Base-by-base conservation (phyloP, 1,284 basidiomycete genomes). In the Apiotrichum gracile region DNA sequence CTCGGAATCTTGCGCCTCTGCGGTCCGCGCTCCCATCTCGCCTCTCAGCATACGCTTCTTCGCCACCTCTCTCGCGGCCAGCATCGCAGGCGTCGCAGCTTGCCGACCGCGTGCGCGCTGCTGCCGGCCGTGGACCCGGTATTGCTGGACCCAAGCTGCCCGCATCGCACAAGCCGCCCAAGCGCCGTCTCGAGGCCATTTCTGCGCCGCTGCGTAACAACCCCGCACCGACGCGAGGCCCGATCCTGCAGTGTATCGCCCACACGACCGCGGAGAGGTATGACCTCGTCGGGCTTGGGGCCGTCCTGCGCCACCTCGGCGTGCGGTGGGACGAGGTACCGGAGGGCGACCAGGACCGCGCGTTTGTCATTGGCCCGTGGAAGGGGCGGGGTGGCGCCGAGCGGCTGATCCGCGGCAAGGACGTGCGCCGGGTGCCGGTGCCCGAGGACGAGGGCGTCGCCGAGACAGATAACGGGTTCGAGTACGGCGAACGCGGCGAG, bases 401-500 rank as follows among this genome's bases (percentile, higher is more conserved):
- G 51, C 49, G 69, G 10, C 37, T 71, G 1, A 65, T 72, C 17
- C 57, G 61, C 27, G 69, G 69, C 5, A 70, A 68, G 51, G 70
- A 71, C 22, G 47, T 71, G 21, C 46, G 29, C 24, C 40, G 24
- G 19, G 31, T 38, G n/a, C n/a, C n/a, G n/a, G n/a, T n/a, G n/a
- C n/a, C n/a, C 5, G 22, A 49, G 3, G 58, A 61, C 24, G 57
- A 58, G 22, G 63, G 54, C 78, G 17, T 10, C 27, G 79, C 63
- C 85, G 85, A 55, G n/a, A 63, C 59, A 25, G 62, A 67, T 52
- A 55, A 62, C 43, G 70, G 69, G 0, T 74, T 74, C 49, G 68
- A 65, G 19, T 76, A 80, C 49, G 84, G 83, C 3, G 78, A 81
- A 53, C 79, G 85, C 56, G 89, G 89, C n/a, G 90, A 93, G 70